Percentiles rank a stretch among this genome's conserved stretches.
Conservation (phyloP, 257 asterid species). For the Osmanthus fragrans region DNA sequence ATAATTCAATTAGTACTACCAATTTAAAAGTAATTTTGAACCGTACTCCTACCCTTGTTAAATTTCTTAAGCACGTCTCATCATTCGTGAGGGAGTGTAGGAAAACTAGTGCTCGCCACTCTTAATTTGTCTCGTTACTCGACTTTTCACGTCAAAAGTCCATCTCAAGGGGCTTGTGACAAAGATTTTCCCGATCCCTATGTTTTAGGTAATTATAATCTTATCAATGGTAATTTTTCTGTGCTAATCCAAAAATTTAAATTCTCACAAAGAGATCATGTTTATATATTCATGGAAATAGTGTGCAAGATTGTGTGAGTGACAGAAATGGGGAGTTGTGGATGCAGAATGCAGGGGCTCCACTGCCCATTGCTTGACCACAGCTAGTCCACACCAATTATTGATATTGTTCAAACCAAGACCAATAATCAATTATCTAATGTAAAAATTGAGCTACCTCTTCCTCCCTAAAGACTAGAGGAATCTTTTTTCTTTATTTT, state of each 20-base stretch:
- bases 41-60: neutral
- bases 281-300: too few relatives aligned
- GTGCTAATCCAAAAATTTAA: too few relatives aligned
- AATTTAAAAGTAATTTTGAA: too few relatives aligned
- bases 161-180: neutral
- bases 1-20: too few relatives aligned
- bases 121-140: neutral
- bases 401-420: neutral
- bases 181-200: neutral
- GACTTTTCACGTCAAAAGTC: neutral
- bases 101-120: too few relatives aligned
- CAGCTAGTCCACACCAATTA: neutral
- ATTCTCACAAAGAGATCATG: too few relatives aligned
- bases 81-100: fast-evolving
- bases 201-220: too few relatives aligned
- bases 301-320: too few relatives aligned
- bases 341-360: neutral
- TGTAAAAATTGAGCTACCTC: too few relatives aligned
- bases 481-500: too few relatives aligned
- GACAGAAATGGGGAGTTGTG: neutral
- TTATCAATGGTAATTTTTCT: neutral
- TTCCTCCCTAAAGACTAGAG: too few relatives aligned
- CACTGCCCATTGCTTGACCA: neutral
- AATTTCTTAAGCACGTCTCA: neutral
- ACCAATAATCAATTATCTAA: neutral